Conservation (phyloP, 352 stramenopile species). For the Pelagophyceae sp. region DNA sequence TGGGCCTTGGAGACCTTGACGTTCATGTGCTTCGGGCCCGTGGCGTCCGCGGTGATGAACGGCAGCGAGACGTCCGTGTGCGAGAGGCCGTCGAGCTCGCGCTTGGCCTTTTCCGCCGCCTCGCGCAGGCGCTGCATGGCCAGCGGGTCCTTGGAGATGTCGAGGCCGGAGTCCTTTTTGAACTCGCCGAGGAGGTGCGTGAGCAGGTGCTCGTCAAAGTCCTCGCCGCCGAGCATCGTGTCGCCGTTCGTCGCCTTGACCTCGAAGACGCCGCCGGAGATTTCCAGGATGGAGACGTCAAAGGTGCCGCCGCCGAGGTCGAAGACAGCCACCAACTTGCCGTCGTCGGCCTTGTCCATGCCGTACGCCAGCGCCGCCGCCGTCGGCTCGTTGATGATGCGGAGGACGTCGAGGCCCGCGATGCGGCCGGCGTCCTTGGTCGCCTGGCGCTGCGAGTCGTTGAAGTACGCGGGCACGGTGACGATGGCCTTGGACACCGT, state of each 20-base stretch:
- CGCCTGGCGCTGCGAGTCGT: constrained; percentile 86
- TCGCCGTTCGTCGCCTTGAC: constrained; percentile 92
- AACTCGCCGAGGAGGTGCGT: constrained; percentile 84
- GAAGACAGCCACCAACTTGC: constrained; percentile 92
- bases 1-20: constrained; percentile 78
- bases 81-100: constrained; percentile 87
- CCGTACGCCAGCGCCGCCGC: constrained; percentile 94
- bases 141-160: constrained; percentile 81
- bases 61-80: constrained; percentile 90
- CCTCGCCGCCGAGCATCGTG: constrained; percentile 86
- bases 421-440: constrained; percentile 93
- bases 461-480: constrained; percentile 94
- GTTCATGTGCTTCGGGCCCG: constrained; percentile 95
- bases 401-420: constrained; percentile 82
- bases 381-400: constrained; percentile 95
- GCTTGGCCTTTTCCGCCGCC: constrained; percentile 87
- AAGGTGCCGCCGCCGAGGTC: constrained; percentile 95
- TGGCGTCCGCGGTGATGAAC: constrained; percentile 94
- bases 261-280: constrained; percentile 83
- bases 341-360: constrained; percentile 87
- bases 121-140: constrained; percentile 91
- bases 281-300: constrained; percentile 95
- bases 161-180: constrained; percentile 89
- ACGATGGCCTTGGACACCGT: constrained; percentile 82
- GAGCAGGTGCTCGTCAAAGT: constrained; percentile 92